Evolutionary conservation across 495 filamentous ascomycete species (phyloP), one percentile per base, ranked within the genome.

Genomic region (Arthonia radiata): DNA sequence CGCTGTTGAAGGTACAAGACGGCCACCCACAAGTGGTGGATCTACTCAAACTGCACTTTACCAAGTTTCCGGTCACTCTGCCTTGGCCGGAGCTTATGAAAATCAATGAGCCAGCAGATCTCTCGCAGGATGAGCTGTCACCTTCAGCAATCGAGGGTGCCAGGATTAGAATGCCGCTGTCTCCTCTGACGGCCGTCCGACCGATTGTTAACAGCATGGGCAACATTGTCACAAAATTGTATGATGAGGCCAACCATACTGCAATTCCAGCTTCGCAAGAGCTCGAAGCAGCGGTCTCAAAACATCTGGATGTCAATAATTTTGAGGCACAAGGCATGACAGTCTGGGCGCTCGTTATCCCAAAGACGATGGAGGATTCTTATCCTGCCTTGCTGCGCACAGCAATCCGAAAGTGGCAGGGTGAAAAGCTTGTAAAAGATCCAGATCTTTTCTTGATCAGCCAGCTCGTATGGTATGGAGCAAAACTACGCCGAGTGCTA

Each of bases 321-420:
- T 54, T 64, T 12, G 34, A 38, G 15, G 50, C 47, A 26, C 51
- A 42, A 34, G 47, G 62, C 17, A 54, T 77, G 2, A 57, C 57
- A 5, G 70, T 86, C 3, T 89, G 79, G 80, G 81, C 78, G 10
- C 49, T 83, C 27, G 56, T 83, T 3, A 46, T 57, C 13, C 65
- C 67, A 35, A 34, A 31, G 30, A 36, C 6, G 30, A 33, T 27
- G 10, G 25, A 24, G n/a, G 23, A 10, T 15, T 21, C 13, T 22
- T 24, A 9, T 19, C 17, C 11, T 19, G 11, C 25, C 25, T 15
- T 18, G 18, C 15, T 28, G 16, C 13, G 31, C n/a, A 13, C 13
- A 25, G 14, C 8, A 17, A 31, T 12, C 16, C 22, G 2, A 12
- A 8, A 10, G 8, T 32, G n/a, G 4, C 7, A 21, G 6, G 13